Evolutionary conservation across 116 monocot species (phyloP).

Genomic region (Iris pallida): DNA sequence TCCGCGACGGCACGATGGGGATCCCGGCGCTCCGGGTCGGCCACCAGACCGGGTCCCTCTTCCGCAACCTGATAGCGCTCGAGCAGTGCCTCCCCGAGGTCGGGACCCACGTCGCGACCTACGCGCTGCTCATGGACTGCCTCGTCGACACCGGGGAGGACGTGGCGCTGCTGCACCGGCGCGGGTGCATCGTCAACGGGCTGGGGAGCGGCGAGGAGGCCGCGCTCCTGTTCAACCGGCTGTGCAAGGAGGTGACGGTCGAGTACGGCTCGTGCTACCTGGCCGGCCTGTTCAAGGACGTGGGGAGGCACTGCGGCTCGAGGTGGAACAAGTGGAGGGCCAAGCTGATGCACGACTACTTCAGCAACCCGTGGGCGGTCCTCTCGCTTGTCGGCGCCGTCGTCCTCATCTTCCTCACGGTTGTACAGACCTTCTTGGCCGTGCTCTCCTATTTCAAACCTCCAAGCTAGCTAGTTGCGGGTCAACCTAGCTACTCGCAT

Average conservation of each 20-base stretch:
- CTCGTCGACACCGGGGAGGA: conserved; percentile 7
- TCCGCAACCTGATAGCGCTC: conserved; percentile 17
- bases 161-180: background rate
- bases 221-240: conserved; percentile 3
- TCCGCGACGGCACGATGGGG: background rate
- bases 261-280: background rate
- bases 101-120: background rate
- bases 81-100: background rate
- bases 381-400: conserved; percentile 1
- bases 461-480: too few relatives aligned
- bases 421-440: conserved; percentile 2
- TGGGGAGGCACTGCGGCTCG: background rate
- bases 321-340: conserved; percentile 5
- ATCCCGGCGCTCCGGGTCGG: conserved; percentile 1
- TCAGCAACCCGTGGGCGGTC: conserved; percentile 10
- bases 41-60: background rate
- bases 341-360: conserved; percentile 7
- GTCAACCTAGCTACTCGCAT: too few relatives aligned
- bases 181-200: background rate
- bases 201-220: background rate
- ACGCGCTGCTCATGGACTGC: conserved; percentile 13
- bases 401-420: conserved; percentile 2
- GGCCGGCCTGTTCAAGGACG: background rate
- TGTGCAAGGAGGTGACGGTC: background rate
- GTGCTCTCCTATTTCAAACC: background rate